Evolutionary conservation across 1,284 basidiomycete species (phyloP), one percentile per base, ranked within the genome.

Genomic region (Ustilago cynodontis): DNA sequence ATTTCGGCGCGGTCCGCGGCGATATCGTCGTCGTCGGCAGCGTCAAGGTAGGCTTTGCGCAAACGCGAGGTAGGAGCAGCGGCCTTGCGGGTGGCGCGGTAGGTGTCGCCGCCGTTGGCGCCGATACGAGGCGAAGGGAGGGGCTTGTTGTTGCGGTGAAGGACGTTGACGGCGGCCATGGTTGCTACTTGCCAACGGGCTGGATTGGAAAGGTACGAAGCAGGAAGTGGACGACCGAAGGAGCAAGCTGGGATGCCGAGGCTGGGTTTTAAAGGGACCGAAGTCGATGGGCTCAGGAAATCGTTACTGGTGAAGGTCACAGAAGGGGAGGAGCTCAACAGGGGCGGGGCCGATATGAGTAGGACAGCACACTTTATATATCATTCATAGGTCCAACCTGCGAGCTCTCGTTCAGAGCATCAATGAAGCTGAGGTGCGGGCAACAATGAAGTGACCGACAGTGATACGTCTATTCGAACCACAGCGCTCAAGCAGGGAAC

Each of bases 131-230:
- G 62, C 28, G 54, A 49, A 8, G 68, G 68, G 11, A 71, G 62
- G 35, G 63, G 62, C 68, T 71, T 71, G 49, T 43, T 65, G 63
- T 45, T 45, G 20, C 68, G 62, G 39, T 49, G 29, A 22, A 43
- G 24, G 20, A 54, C 39, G 54, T 71, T 62, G 39, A 71, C 59
- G 11, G 68, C 68, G 16, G 68, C 54, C 63, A 65, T 65, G 49
- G 9, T 60, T 45, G 24, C 14, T 35, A 14, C n/a, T 28, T 52
- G 20, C 16, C 24, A 9, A 3, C 26, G 11, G 28, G 20, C 20
- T n/a, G n/a, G n/a, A n/a, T n/a, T n/a, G n/a, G 5, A 11, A 28
- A 11, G 31, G 31, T 33, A 5, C 6, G 5, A 24, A 16, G 47
- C 22, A 49, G 18, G 41, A 43, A 43, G 13, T 28, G 49, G 49